Conservation (phyloP, 495 filamentous ascomycete genomes). For the Massariosphaeria phaeospora region DNA sequence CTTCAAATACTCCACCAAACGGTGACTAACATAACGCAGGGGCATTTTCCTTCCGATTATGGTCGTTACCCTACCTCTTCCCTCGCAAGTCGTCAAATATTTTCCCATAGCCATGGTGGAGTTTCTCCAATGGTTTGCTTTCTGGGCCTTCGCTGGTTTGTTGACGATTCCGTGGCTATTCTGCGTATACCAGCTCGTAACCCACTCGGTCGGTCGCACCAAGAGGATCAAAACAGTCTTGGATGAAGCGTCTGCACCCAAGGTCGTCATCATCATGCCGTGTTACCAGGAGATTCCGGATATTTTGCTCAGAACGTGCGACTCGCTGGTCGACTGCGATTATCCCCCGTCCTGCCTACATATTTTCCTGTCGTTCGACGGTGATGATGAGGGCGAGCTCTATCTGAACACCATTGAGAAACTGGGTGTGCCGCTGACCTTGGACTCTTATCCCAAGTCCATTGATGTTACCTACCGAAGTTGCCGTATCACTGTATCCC, state of each 20-base stretch:
- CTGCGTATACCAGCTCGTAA: constrained; percentile 85
- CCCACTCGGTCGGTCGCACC: constrained; percentile 72
- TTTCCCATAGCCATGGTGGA: constrained; percentile 64
- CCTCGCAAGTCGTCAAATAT: constrained; percentile 59
- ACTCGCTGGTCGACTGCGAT: constrained; percentile 91
- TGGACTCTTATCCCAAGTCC: constrained; percentile 77
- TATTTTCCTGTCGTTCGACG: constrained; percentile 95
- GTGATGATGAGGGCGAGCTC: constrained; percentile 78
- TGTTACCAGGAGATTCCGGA: constrained; percentile 91
- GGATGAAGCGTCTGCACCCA: constrained; percentile 81
- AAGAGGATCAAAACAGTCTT: constrained; percentile 78
- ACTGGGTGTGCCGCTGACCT: constrained; percentile 74
- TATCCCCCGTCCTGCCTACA: constrained; percentile 92
- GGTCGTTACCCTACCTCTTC: constrained; percentile 88
- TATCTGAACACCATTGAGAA: constrained; percentile 85
- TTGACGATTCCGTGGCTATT: constrained; percentile 88
- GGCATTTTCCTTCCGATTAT: constrained; percentile 87
- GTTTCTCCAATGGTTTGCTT: constrained; percentile 90
- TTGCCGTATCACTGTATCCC: constrained; percentile 82
- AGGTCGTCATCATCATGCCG: constrained; percentile 96
- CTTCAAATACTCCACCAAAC: background rate
- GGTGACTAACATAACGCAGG: constrained; percentile 44
- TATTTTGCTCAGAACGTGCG: constrained; percentile 78
- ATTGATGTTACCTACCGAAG: constrained; percentile 84
- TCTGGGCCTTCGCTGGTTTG: constrained; percentile 86